These are phyloP conservation scores for Pseudogymnoascus sp. DNA, from an alignment of 2,329 filamentous ascomycete species.

Conservation along the genomic window DNA sequence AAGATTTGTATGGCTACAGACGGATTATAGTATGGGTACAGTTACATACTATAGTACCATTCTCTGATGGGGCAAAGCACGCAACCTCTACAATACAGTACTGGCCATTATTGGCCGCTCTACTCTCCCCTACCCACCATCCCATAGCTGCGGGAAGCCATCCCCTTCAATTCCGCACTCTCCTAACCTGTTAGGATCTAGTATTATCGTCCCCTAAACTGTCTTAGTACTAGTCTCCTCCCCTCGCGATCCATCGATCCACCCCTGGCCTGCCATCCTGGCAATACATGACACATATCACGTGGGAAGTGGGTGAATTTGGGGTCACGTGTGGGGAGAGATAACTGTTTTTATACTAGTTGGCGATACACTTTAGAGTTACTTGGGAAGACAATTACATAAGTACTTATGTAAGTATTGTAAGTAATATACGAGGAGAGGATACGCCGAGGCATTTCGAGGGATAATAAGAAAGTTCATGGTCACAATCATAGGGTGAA, in stretches of 20 bases:
- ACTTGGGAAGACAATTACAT: background rate
- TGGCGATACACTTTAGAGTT: background rate
- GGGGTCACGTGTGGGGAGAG: background rate
- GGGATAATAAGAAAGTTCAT: background rate
- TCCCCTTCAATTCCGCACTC: background rate
- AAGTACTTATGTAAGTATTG: background rate
- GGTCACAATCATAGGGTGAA: too few relatives aligned
- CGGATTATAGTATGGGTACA: background rate
- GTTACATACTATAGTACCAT: too few relatives aligned
- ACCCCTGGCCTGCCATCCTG: background rate
- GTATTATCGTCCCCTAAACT: too few relatives aligned
- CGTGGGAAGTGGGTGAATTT: background rate
- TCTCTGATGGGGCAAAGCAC: background rate
- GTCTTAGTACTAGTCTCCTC: too few relatives aligned
- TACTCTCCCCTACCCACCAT: background rate
- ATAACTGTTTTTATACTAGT: background rate
- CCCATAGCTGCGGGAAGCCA: background rate
- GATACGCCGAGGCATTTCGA: too few relatives aligned
- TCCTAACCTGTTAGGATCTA: too few relatives aligned
- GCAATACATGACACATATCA: background rate
- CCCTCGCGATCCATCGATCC: background rate
- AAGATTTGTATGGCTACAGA: background rate
- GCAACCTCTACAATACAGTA: background rate
- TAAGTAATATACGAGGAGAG: background rate
- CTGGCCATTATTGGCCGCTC: background rate